phyloP scores from a whole-genome alignment of 768 basidiomycete species.

The Tulasnella sp. region DNA sequence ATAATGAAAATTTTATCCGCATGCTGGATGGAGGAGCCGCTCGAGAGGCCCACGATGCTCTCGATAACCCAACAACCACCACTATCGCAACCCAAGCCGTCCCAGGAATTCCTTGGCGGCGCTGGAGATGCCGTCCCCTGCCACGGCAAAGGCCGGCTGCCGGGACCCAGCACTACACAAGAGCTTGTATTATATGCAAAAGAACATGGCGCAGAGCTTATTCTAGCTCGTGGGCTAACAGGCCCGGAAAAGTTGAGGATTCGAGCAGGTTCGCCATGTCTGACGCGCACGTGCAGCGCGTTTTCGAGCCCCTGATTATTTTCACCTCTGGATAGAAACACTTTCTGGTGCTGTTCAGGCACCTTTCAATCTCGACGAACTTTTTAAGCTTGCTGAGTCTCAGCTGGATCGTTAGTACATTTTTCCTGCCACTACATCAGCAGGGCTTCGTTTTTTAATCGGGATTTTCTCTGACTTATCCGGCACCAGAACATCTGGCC shows the following conservation, averaged over 20 bases:
- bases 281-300: not conserved
- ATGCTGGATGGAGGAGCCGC: too few relatives aligned
- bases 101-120: not conserved
- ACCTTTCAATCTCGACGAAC: slow-evolving; percentile 57
- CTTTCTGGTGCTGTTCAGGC: slow-evolving; percentile 41
- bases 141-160: not conserved
- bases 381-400: slow-evolving; percentile 61
- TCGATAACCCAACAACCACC: not conserved
- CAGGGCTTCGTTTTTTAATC: not conserved
- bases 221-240: slow-evolving; percentile 6
- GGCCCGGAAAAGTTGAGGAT: slow-evolving; percentile 15
- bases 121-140: not conserved
- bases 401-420: slow-evolving; percentile 54
- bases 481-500: slow-evolving; percentile 37
- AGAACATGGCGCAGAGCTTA: slow-evolving; percentile 14
- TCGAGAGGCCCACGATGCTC: too few relatives aligned
- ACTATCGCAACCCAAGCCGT: not conserved
- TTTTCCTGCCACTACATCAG: too few relatives aligned
- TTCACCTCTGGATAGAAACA: not conserved
- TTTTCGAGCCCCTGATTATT: not conserved
- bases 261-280: slow-evolving; percentile 1
- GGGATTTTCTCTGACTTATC: too few relatives aligned
- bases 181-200: slow-evolving; percentile 12
- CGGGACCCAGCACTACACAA: not conserved
- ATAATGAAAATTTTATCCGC: too few relatives aligned